phyloP scores from a whole-genome alignment of 441 rosid species.

The Erysimum pusillum region DNA sequence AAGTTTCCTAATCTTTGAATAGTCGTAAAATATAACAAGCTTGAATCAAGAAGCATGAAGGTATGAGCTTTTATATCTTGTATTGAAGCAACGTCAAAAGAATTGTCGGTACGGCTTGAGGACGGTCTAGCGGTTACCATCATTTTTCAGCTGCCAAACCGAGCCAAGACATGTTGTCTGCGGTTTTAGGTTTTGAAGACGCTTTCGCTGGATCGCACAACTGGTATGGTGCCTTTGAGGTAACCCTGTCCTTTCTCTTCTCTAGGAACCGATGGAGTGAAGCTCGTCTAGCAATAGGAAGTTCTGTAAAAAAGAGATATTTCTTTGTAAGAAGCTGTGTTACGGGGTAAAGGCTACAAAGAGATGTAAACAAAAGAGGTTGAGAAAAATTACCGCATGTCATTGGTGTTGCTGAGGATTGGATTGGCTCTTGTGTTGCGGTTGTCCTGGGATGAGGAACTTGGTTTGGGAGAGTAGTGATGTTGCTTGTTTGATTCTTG shows the following conservation, averaged over 20 bases:
- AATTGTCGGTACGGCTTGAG: slow-evolving; percentile 29
- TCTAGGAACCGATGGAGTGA: slow-evolving; percentile 88
- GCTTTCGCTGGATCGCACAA: slow-evolving; percentile 39
- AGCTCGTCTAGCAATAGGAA: slow-evolving; percentile 86
- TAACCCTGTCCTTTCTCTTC: slow-evolving; percentile 86
- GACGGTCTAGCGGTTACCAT: slow-evolving; percentile 11
- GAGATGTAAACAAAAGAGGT: neutral
- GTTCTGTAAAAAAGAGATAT: slow-evolving; percentile 52
- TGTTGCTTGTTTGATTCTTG: slow-evolving; percentile 37
- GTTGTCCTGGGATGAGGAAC: slow-evolving; percentile 47
- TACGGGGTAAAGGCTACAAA: neutral
- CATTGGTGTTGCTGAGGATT: slow-evolving; percentile 36
- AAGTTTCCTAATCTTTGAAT: slow-evolving; percentile 33
- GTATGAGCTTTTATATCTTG: slow-evolving; percentile 28
- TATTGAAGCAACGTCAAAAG: slow-evolving; percentile 30
- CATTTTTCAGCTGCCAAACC: slow-evolving; percentile 41
- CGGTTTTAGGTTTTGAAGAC: slow-evolving; percentile 50
- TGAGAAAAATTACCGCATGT: slow-evolving; percentile 52
- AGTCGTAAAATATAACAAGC: slow-evolving; percentile 12
- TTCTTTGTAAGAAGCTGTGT: neutral
- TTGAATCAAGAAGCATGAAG: slow-evolving; percentile 19
- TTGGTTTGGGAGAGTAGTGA: slow-evolving; percentile 43
- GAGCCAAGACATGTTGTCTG: slow-evolving; percentile 57
- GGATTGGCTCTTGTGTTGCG: slow-evolving; percentile 47
- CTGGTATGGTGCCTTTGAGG: slow-evolving; percentile 72